These are phyloP conservation scores for Entrophospora sp. DNA, from an alignment of 192 early-diverging fungal genomes.

Conservation along the genomic window DNA sequence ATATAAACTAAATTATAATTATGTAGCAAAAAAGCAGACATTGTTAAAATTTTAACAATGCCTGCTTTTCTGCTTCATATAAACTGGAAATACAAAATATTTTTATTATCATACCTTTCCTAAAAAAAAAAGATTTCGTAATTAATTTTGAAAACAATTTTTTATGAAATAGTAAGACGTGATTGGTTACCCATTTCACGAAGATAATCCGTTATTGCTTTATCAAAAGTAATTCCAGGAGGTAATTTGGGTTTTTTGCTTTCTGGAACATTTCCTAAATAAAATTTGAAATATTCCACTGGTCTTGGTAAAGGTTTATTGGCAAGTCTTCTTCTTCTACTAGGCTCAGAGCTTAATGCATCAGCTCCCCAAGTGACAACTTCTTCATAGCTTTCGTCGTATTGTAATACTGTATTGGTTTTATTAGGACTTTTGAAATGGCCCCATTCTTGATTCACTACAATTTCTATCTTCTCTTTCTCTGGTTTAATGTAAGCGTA, in stretches of 20 bases:
- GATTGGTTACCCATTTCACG: neutral
- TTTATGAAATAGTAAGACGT: no score
- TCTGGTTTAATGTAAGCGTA: neutral
- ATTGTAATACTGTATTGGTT: neutral
- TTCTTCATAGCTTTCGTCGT: neutral
- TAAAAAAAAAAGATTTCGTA: no score
- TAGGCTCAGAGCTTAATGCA: neutral
- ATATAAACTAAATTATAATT: no score
- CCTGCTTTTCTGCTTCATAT: no score
- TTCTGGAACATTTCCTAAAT: neutral
- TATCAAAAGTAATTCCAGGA: neutral
- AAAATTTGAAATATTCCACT: neutral
- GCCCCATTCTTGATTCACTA: neutral
- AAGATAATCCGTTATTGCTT: constrained; percentile 9
- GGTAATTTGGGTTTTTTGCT: neutral
- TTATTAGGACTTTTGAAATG: neutral
- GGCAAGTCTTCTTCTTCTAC: neutral
- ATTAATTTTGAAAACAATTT: no score
- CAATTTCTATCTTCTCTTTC: neutral
- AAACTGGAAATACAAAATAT: no score
- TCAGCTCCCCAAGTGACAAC: neutral
- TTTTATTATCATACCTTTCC: no score
- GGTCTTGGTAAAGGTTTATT: neutral
- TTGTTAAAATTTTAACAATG: no score
- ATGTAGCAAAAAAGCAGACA: no score